A percentile compares a stretch with the other conserved stretches of the same genome.
Evolutionary conservation across 192 early-diverging fungal genomes (phyloP).

Genomic region (Gamsiella multidivaricata): DNA sequence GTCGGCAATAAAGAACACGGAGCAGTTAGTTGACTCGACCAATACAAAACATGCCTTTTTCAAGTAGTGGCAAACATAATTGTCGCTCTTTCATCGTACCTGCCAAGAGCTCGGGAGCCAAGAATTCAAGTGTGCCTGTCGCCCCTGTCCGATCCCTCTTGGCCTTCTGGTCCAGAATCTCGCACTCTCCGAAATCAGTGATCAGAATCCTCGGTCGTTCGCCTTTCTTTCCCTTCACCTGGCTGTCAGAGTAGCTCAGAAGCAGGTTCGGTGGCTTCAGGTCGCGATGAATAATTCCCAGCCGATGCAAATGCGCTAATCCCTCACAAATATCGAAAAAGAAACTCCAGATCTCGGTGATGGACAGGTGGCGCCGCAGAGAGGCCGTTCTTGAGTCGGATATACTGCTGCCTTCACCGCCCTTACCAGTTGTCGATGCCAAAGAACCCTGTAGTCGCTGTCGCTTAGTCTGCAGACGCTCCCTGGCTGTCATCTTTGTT

Average conservation of each 20-base stretch:
- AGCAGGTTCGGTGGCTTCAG: conserved; percentile 95
- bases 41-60: no score
- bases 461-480: conserved; percentile 34
- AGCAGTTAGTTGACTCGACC: no score
- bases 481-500: conserved; percentile 20
- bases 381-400: background rate
- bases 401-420: conserved; percentile 7
- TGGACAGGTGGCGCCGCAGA: conserved; percentile 57
- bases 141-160: conserved; percentile 90
- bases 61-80: no score
- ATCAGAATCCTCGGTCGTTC: conserved; percentile 82
- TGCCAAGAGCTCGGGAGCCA: conserved; percentile 83
- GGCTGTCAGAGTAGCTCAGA: conserved; percentile 71
- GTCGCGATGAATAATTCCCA: conserved; percentile 93
- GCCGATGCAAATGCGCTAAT: conserved; percentile 86
- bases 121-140: conserved; percentile 94
- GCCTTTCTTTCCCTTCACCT: conserved; percentile 55
- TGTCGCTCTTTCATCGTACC: no score
- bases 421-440: conserved; percentile 1
- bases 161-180: conserved; percentile 76
- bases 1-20: no score
- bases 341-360: conserved; percentile 84
- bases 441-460: conserved; percentile 15
- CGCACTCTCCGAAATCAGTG: conserved; percentile 98
- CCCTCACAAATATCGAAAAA: conserved; percentile 95